Evolutionary conservation across 1,284 basidiomycete genomes (phyloP).

Genomic region (Rhodotorula sp.): DNA sequence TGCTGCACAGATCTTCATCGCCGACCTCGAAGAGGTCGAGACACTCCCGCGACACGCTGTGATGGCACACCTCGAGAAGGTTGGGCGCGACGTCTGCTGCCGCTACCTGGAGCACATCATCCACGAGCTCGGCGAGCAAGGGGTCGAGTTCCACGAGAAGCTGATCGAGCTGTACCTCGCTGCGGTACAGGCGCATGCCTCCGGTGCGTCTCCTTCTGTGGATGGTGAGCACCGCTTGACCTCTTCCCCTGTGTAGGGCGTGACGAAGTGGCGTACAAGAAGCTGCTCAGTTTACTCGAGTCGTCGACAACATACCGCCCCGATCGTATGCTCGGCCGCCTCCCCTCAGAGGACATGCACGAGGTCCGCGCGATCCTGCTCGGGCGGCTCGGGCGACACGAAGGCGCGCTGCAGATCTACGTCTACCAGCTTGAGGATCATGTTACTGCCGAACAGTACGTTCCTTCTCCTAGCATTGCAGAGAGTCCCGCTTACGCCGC

Average conservation of each 20-base stretch:
- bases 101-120: conserved; percentile 88
- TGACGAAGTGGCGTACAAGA: conserved; percentile 61
- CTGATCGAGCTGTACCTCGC: conserved; percentile 80
- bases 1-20: conserved; percentile 77
- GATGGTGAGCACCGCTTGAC: background rate
- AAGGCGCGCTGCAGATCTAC: conserved; percentile 89
- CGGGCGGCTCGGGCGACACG: conserved; percentile 85
- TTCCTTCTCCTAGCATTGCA: conserved; percentile 22
- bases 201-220: conserved; percentile 54
- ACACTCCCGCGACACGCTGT: conserved; percentile 69
- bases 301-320: conserved; percentile 71
- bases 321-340: conserved; percentile 72
- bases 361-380: conserved; percentile 88
- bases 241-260: conserved; percentile 13
- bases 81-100: conserved; percentile 65
- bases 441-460: conserved; percentile 81
- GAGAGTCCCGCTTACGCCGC: too few relatives aligned
- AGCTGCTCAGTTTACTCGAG: conserved; percentile 75
- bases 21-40: conserved; percentile 77
- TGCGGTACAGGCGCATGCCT: conserved; percentile 59
- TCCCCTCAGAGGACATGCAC: conserved; percentile 68
- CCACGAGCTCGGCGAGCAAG: conserved; percentile 67
- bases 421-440: conserved; percentile 82
- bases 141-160: conserved; percentile 76
- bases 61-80: conserved; percentile 68